Evolutionary conservation across 805 yeast genomes (phyloP), one percentile per base, ranked within the genome.

Genomic region (Sugiyamaella boreocaroliniensis): DNA sequence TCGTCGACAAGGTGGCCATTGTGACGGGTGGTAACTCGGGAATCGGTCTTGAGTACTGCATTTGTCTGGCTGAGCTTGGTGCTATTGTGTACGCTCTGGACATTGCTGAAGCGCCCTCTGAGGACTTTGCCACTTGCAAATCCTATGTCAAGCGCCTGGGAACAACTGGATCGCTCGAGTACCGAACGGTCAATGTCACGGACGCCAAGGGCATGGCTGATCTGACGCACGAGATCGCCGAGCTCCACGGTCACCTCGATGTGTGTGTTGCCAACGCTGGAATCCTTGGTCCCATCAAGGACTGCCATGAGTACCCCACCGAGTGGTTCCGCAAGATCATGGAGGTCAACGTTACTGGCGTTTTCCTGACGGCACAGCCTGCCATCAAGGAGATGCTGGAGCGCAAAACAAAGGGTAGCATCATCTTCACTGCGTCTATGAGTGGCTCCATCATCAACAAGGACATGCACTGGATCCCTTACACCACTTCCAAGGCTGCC

Each of bases 191-290:
- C 0, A 93, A 88, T 63, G 76, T 88, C 4, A 65, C 83, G 0
- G 74, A 78, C 14, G 66, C 68, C 1, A 55, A 57, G 0, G 68
- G 72, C 0, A 61, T 75, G 6, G 55, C 64, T 2, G 55, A 63
- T 4, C 73, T 82, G 1, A 69, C 86, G 11, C 64, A 68, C 0
- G 48, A 66, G 15, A 79, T 87, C 0, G 61, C 79, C 6, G 58
- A 62, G 4, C 71, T 70, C 48, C 82, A 77, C 63, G 88, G 89
- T 1, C 67, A 67, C 16, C 68, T 89, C 41, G 81, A 86, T 63
- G 76, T 86, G 0, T 62, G 86, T 15, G 74, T 88, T 43, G 83
- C 87, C 37, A 87, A 88, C 67, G 96, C 96, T 1, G 96, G 96
- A 5, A 57, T 66, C 14, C 74, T 76, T 0, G 68, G 66, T 8